A percentile compares a stretch with the other conserved stretches of the same genome.
These are phyloP conservation scores for Podila epigama DNA, from an alignment of 192 early-diverging fungal species.

Conservation along the genomic window DNA sequence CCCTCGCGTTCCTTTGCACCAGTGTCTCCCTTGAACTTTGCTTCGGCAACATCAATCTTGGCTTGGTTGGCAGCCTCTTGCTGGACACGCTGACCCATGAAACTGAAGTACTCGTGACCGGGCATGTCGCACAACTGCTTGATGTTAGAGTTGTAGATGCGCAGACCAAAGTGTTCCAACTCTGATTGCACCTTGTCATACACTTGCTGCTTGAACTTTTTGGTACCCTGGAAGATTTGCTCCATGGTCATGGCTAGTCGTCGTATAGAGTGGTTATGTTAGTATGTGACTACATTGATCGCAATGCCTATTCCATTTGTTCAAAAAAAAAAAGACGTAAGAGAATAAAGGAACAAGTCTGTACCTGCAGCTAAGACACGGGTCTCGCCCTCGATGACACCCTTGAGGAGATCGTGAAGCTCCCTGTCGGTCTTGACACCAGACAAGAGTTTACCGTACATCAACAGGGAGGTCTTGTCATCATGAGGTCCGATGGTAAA, in stretches of 20 bases:
- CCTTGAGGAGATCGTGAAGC: constrained; percentile 51
- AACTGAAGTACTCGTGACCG: constrained; percentile 63
- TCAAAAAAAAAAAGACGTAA: neutral
- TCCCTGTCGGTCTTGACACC: constrained; percentile 12
- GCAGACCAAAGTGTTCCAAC: constrained; percentile 61
- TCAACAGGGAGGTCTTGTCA: constrained; percentile 7
- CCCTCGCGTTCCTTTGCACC: constrained; percentile 60
- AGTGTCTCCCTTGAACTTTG: constrained; percentile 53
- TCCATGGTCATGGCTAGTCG: constrained; percentile 56
- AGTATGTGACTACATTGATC: neutral
- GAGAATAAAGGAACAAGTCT: neutral
- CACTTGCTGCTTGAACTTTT: constrained; percentile 61
- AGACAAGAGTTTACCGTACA: constrained; percentile 32
- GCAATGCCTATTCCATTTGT: neutral
- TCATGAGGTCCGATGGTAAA: constrained; percentile 59
- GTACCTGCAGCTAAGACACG: constrained; percentile 58
- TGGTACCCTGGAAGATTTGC: constrained; percentile 64
- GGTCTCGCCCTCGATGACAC: constrained; percentile 65
- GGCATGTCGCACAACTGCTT: constrained; percentile 59
- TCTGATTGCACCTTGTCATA: constrained; percentile 56
- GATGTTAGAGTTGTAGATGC: constrained; percentile 66
- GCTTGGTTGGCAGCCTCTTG: constrained; percentile 66
- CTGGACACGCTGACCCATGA: constrained; percentile 51
- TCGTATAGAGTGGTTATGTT: neutral
- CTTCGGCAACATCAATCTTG: constrained; percentile 65